Base-by-base conservation (phyloP, 2,329 filamentous ascomycete genomes). In the Pseudopyricularia javanii region DNA sequence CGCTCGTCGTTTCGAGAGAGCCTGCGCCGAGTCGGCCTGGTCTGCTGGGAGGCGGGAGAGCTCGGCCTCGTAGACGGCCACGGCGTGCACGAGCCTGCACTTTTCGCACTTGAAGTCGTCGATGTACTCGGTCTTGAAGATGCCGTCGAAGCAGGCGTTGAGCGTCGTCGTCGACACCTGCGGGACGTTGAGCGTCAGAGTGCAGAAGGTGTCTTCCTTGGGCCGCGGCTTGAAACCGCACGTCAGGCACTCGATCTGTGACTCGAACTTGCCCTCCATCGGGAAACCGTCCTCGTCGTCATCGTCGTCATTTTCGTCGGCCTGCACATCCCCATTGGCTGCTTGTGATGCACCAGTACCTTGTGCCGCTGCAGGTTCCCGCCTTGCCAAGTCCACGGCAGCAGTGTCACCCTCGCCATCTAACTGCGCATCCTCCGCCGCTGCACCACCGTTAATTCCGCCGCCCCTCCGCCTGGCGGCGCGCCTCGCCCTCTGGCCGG, bases 61-160 rank as follows among this genome's bases (percentile, higher is more conserved):
- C 57, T 89, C 82, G 7, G 74, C 70, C 56, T 80, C 72, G 57
- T 88, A 79, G 50, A 76, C 68, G 30, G 82, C 73, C 52, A 88
- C 70, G 4, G 90, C 90, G 65, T 95, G 86, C 45, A 88, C 69
- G n/a, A 98, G 74, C 22, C 90, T 82, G 64, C 93, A 98, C 68
- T 83, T 87, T 61, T 96, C 93, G 70, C 93, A 98, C 60, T 88
- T 91, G 74, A 94, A 98, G 65, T 95, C 93, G 57, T 97, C 91
- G 58, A 98, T 96, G 64, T 90, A 86, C 67, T 98, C 93, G 0
- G 88, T 89, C 69, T 95, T 95, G 59, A 98, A 84, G 68, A 96
- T 85, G 40, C 87, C 87, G 62, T 98, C 93, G 61, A 98, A 93
- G 67, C 93, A 98, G 8, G 83, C 76, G 63, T 86, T 90, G 15